phyloP scores from a whole-genome alignment of 2,329 filamentous ascomycete genomes.

The Diaporthe caulivora region DNA sequence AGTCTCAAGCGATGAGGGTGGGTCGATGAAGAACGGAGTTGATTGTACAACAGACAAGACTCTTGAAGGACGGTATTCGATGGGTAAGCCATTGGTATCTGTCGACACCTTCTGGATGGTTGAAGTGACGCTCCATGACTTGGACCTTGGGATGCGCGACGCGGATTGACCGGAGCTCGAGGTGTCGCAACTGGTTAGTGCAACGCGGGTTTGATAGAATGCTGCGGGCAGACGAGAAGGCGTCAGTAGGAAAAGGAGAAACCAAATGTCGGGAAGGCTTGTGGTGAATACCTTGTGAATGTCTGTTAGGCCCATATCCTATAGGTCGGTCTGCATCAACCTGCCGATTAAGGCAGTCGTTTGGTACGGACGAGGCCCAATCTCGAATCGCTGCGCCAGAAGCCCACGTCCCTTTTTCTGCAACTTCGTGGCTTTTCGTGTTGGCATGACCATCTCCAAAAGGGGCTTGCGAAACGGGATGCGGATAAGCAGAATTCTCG shows the following conservation, averaged over 20 bases:
- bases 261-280: no score
- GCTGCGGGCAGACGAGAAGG: not conserved
- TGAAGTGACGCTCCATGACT: conserved; percentile 21
- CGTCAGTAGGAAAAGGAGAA: not conserved
- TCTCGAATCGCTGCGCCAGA: not conserved
- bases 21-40: not conserved
- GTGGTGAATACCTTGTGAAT: not conserved
- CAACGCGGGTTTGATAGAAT: not conserved
- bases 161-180: not conserved
- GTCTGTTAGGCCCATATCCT: no score
- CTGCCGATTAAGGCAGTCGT: not conserved
- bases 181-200: not conserved
- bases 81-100: not conserved
- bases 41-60: conserved; percentile 9
- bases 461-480: no score
- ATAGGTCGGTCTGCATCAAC: no score
- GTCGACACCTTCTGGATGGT: conserved; percentile 31
- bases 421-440: not conserved
- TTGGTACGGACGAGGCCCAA: conserved; percentile 13
- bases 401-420: not conserved
- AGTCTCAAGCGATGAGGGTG: not conserved
- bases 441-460: not conserved
- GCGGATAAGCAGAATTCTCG: no score
- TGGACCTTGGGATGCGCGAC: not conserved
- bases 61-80: not conserved